Evolutionary conservation across 2,329 filamentous ascomycete genomes (phyloP), one percentile per base, ranked within the genome.

Genomic region (Neobulgaria alba): DNA sequence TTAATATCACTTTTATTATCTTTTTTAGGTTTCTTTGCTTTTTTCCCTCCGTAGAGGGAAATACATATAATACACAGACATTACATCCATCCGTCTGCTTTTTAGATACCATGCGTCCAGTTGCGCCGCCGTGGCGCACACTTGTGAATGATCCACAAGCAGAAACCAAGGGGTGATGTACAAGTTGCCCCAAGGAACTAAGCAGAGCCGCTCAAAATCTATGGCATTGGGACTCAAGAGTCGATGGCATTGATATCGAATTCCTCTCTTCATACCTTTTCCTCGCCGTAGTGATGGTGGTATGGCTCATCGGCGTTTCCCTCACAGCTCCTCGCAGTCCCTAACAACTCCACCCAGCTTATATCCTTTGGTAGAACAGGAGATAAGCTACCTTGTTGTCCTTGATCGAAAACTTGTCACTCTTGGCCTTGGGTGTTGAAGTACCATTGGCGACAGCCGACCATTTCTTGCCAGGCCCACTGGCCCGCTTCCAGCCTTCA

Each of bases 351-450:
- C 33, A n/a, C n/a, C n/a, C n/a, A n/a, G n/a, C n/a, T 57, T 46
- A 57, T 48, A 60, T 57, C 45, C 51, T 59, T 67, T 95, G 83
- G 63, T 98, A 98, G 66, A 98, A 94, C 58, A 98, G 67, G 51
- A 98, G 77, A 65, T 98, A 98, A 3, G 92, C 92, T 43, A 95
- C 90, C 71, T 94, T 95, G 71, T 90, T 95, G 62, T 96, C 90
- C 63, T 86, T 87, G 58, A 85, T 63, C 14, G 71, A 72, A 43
- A 65, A 65, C 47, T 65, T 74, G 51, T 66, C 75, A 54, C 79
- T 78, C 62, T 77, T 71, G 60, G 68, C 48, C 62, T 77, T 76
- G 72, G 69, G 64, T 63, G 67, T 65, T 56, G 68, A 66, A 63
- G 49, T 66, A 64, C 81, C 83, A 54, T 89, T 92, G 40, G 73